Evolutionary conservation across 2,329 filamentous ascomycete species (phyloP).

Genomic region (Zalaria sp.): DNA sequence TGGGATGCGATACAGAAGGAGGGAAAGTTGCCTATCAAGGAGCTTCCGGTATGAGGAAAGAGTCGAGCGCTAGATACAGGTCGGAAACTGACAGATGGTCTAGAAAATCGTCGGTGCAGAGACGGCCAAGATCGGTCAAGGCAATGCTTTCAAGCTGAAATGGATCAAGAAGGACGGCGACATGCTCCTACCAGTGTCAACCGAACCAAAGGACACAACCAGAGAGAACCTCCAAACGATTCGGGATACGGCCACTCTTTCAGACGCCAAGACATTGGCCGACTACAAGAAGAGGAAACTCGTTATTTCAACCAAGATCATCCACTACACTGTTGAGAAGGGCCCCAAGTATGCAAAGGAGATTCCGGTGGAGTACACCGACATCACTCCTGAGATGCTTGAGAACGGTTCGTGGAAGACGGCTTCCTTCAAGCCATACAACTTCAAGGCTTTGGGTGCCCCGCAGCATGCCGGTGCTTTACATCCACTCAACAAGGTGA

Average conservation of each 20-base stretch:
- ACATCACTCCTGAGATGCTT: conserved; percentile 89
- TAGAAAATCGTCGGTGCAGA: conserved; percentile 56
- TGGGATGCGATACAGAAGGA: conserved; percentile 32
- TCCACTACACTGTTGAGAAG: conserved; percentile 72
- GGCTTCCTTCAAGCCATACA: conserved; percentile 73
- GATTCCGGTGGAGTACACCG: conserved; percentile 85
- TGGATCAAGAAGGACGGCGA: conserved; percentile 52
- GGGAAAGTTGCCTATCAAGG: conserved; percentile 31
- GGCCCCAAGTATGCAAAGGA: conserved; percentile 79
- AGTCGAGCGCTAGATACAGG: neutral
- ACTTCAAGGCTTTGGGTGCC: conserved; percentile 60
- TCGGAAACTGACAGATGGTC: conserved; percentile 1
- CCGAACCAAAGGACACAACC: conserved; percentile 68
- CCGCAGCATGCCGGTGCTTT: conserved; percentile 37
- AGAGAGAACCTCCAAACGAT: conserved; percentile 62
- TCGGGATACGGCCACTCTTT: conserved; percentile 51
- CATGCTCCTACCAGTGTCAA: conserved; percentile 36
- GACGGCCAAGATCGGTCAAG: conserved; percentile 73
- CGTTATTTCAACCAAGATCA: conserved; percentile 67
- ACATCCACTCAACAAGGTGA: conserved; percentile 71
- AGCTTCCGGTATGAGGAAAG: conserved; percentile 24
- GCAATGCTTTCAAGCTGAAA: conserved; percentile 74
- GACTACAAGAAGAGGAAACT: conserved; percentile 91
- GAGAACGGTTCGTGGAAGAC: conserved; percentile 81
- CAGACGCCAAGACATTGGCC: conserved; percentile 59